Percentiles rank a stretch among this genome's conserved stretches.
Evolutionary conservation across 1,284 basidiomycete species (phyloP).

Genomic region (Ustilago bromivora): DNA sequence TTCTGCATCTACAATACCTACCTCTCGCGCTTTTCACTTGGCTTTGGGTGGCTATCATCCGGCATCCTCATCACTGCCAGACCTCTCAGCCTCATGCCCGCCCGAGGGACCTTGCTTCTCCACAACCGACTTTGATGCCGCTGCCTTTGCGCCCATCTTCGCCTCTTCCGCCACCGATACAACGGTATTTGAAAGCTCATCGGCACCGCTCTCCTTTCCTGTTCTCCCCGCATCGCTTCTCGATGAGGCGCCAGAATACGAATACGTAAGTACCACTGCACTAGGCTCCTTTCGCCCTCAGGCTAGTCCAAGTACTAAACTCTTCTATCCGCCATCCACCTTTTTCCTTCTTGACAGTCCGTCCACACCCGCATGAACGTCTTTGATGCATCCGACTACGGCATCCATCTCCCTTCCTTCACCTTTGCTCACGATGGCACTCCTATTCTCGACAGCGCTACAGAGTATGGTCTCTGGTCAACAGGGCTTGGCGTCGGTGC

Average conservation of each 20-base stretch:
- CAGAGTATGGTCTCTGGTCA: conserved; percentile 42
- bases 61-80: conserved; percentile 15
- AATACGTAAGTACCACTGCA: conserved; percentile 62
- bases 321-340: neutral
- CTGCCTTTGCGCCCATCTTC: conserved; percentile 28
- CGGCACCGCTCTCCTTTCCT: conserved; percentile 59
- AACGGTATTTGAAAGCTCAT: conserved; percentile 6
- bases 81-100: conserved; percentile 33
- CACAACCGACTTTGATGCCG: conserved; percentile 36
- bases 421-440: conserved; percentile 39
- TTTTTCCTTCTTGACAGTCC: conserved; percentile 41
- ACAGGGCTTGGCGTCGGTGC: conserved; percentile 25
- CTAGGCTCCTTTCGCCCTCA: neutral
- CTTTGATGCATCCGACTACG: conserved; percentile 49
- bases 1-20: conserved; percentile 15
- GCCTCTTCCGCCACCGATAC: conserved; percentile 11
- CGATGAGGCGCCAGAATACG: conserved; percentile 61
- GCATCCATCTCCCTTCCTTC: conserved; percentile 30
- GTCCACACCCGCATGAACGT: conserved; percentile 64
- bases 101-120: conserved; percentile 38
- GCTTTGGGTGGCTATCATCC: conserved; percentile 19
- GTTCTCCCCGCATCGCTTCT: conserved; percentile 62
- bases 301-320: neutral
- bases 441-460: conserved; percentile 27
- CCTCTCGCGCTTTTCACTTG: conserved; percentile 29